phyloP scores from a whole-genome alignment of 441 rosid species.

The Corymbia calophylla region DNA sequence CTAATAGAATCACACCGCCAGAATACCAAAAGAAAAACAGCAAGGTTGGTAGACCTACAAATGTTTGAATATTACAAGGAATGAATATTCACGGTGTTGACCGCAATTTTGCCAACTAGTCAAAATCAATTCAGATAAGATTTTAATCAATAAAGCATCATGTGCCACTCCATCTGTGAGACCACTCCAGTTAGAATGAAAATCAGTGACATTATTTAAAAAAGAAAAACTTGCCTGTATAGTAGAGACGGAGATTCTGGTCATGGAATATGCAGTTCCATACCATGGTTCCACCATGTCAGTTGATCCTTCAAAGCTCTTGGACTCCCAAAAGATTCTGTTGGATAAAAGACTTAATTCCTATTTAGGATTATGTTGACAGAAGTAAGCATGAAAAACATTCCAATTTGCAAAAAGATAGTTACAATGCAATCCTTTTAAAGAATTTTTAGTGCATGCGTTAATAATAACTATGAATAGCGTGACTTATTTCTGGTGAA shows the following conservation, averaged over 20 bases:
- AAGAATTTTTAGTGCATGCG: background rate
- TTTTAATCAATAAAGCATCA: background rate
- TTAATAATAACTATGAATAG: background rate
- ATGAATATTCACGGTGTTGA: background rate
- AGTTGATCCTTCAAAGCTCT: constrained; percentile 75
- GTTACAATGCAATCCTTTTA: background rate
- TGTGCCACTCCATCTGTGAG: background rate
- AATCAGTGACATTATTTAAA: background rate
- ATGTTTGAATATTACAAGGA: background rate
- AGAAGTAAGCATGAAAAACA: background rate
- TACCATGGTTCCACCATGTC: constrained; percentile 88
- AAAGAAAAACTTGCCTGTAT: constrained; percentile 53
- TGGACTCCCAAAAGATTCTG: constrained; percentile 92
- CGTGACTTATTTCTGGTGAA: background rate
- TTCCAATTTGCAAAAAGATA: background rate
- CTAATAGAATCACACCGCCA: background rate
- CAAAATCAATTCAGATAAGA: background rate
- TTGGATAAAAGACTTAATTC: background rate
- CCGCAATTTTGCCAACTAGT: background rate
- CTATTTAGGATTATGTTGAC: background rate
- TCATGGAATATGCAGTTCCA: constrained; percentile 68
- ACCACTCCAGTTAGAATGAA: background rate
- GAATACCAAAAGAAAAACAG: background rate
- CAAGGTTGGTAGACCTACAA: background rate
- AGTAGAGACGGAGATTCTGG: constrained; percentile 34